These are phyloP conservation scores for Pichia paraexigua DNA, from an alignment of 805 yeast species.

Conservation along the genomic window DNA sequence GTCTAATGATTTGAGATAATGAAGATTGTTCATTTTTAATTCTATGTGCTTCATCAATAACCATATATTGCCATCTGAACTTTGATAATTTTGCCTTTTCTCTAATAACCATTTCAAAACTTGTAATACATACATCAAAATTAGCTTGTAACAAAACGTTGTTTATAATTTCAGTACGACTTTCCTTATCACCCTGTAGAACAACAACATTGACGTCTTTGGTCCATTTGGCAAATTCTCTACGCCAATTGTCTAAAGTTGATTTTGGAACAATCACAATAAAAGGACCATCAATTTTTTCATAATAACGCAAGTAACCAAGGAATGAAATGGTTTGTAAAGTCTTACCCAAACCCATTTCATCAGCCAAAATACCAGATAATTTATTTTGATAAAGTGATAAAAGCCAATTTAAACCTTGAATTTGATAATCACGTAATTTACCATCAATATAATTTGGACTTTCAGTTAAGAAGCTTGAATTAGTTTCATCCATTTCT, in stretches of 20 bases:
- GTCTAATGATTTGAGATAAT: conserved; percentile 82
- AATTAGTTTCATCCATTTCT: conserved; percentile 52
- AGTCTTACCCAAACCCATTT: conserved; percentile 97
- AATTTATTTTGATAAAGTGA: conserved; percentile 80
- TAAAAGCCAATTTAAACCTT: conserved; percentile 92
- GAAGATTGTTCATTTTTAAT: conserved; percentile 92
- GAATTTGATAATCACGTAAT: conserved; percentile 86
- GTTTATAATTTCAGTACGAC: conserved; percentile 53
- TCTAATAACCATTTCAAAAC: conserved; percentile 88
- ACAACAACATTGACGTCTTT: conserved; percentile 86
- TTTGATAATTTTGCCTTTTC: conserved; percentile 78
- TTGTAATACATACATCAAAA: conserved; percentile 85
- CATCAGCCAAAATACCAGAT: conserved; percentile 94
- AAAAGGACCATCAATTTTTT: conserved; percentile 80
- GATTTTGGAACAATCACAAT: conserved; percentile 92
- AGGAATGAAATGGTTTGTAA: conserved; percentile 88
- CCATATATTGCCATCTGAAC: conserved; percentile 85
- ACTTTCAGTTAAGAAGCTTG: conserved; percentile 75
- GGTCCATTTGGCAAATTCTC: conserved; percentile 94
- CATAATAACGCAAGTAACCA: conserved; percentile 76
- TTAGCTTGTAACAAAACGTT: conserved; percentile 57
- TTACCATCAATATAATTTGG: conserved; percentile 74
- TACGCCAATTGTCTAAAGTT: conserved; percentile 91
- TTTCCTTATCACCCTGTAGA: conserved; percentile 85
- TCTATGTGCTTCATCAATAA: conserved; percentile 95